Evolutionary conservation across 495 filamentous ascomycete species (phyloP).

Genomic region (Daldinia vernicosa): DNA sequence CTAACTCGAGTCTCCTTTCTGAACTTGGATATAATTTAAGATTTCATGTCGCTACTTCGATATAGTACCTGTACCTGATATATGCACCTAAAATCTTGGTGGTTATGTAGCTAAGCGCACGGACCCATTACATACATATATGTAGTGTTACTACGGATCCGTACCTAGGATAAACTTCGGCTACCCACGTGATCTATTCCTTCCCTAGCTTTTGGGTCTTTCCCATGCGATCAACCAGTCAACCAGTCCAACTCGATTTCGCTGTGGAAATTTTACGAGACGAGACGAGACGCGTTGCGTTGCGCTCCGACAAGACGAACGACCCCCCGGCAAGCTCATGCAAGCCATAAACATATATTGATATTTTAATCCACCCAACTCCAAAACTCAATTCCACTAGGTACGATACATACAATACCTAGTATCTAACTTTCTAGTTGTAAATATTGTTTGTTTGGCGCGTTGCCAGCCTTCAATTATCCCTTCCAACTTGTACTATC

Average conservation of each 20-base stretch:
- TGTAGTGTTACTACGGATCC: too few species aligned
- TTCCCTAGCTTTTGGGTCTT: conserved; percentile 14
- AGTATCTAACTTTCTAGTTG: not conserved
- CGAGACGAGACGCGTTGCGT: conserved; percentile 37
- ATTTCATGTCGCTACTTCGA: too few species aligned
- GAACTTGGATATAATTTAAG: not conserved
- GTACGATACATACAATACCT: not conserved
- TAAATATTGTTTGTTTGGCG: conserved; percentile 12
- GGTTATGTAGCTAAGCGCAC: too few species aligned
- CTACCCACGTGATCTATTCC: conserved; percentile 27
- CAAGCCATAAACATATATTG: conserved; percentile 22
- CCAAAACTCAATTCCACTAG: not conserved
- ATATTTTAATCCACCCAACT: not conserved
- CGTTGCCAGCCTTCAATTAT: conserved; percentile 15
- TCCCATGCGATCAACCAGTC: not conserved
- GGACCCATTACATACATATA: too few species aligned
- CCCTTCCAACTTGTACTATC: not conserved
- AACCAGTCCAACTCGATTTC: not conserved
- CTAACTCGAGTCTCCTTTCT: conserved; percentile 12
- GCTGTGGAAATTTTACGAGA: conserved; percentile 35
- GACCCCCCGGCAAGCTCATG: conserved; percentile 24
- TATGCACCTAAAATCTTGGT: too few species aligned
- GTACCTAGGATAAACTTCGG: conserved; percentile 11
- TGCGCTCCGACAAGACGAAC: conserved; percentile 37
- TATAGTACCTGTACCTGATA: too few species aligned